Evolutionary conservation across 31 red algal species (phyloP).

Genomic region (Porphyra umbilicalis): DNA sequence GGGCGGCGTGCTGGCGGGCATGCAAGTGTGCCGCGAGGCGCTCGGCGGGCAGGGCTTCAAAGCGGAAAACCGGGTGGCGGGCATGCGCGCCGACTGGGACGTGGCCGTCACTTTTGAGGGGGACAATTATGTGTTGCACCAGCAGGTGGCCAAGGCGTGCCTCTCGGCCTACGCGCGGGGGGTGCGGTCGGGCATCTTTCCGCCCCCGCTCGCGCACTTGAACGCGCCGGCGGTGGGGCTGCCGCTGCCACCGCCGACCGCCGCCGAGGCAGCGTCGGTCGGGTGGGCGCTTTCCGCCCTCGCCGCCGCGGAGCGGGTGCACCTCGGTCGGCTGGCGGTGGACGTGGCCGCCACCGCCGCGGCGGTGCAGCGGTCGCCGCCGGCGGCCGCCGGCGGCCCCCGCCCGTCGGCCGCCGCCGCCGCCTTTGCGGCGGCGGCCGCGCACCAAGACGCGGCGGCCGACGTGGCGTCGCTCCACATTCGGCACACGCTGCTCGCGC

Average conservation of each 20-base stretch:
- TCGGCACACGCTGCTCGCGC: neutral
- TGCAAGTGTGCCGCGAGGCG: slow-evolving; percentile 19
- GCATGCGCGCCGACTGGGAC: slow-evolving; percentile 7
- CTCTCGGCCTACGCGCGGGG: neutral
- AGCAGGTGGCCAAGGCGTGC: slow-evolving; percentile 61
- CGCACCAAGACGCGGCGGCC: neutral
- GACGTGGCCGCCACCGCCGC: neutral
- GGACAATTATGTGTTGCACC: slow-evolving; percentile 49
- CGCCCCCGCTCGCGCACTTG: neutral
- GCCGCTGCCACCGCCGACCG: neutral
- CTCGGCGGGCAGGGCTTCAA: slow-evolving; percentile 19
- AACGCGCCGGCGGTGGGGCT: neutral
- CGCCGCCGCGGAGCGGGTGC: neutral
- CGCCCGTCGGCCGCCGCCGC: neutral
- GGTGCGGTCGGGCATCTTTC: neutral
- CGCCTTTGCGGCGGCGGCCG: neutral
- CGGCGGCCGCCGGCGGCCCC: neutral
- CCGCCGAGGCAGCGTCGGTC: neutral
- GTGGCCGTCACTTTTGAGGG: slow-evolving; percentile 30
- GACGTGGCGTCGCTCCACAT: neutral
- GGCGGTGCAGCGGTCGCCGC: neutral
- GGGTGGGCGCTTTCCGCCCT: neutral
- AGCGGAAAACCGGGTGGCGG: slow-evolving; percentile 17
- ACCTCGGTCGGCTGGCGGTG: neutral
- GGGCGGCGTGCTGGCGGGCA: neutral